Evolutionary conservation across 2,329 filamentous ascomycete genomes (phyloP).

Genomic region (Reticulascus tulasneorum): DNA sequence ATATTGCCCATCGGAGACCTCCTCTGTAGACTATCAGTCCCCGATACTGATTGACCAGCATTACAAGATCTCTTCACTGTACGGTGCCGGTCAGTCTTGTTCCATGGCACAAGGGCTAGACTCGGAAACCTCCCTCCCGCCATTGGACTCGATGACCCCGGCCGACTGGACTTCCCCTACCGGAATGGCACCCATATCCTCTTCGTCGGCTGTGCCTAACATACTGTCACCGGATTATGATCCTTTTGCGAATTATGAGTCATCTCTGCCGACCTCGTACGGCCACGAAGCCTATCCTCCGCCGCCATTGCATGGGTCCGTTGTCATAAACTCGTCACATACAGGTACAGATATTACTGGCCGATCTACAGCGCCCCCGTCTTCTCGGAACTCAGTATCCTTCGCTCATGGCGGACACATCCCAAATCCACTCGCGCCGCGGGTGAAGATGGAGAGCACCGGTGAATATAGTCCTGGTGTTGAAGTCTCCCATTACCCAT

Average conservation of each 20-base stretch:
- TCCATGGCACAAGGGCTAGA: conserved; percentile 33
- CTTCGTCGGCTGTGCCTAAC: conserved; percentile 38
- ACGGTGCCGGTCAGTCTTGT: conserved; percentile 33
- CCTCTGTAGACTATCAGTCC: conserved; percentile 42
- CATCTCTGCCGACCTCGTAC: conserved; percentile 36
- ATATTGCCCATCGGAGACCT: conserved; percentile 37
- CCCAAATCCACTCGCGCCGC: conserved; percentile 22
- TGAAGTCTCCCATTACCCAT: conserved; percentile 37
- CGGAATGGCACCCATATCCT: conserved; percentile 35
- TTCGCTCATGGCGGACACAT: not conserved
- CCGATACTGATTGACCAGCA: conserved; percentile 38
- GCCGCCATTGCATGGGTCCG: conserved; percentile 26
- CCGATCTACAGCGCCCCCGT: conserved; percentile 4
- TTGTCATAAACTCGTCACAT: conserved; percentile 13
- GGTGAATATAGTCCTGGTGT: conserved; percentile 30
- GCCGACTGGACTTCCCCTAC: conserved; percentile 38
- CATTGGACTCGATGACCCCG: conserved; percentile 36
- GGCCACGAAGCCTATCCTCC: conserved; percentile 42
- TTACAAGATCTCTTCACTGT: conserved; percentile 39
- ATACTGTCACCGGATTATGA: conserved; percentile 49
- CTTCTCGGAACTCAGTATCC: conserved; percentile 4
- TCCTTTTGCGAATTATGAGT: conserved; percentile 44
- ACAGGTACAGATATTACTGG: conserved; percentile 3
- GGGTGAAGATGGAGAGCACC: conserved; percentile 34
- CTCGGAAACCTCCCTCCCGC: conserved; percentile 30